Base-by-base conservation (phyloP, 2,329 filamentous ascomycete genomes). In the Magnaporthiopsis incrustans region DNA sequence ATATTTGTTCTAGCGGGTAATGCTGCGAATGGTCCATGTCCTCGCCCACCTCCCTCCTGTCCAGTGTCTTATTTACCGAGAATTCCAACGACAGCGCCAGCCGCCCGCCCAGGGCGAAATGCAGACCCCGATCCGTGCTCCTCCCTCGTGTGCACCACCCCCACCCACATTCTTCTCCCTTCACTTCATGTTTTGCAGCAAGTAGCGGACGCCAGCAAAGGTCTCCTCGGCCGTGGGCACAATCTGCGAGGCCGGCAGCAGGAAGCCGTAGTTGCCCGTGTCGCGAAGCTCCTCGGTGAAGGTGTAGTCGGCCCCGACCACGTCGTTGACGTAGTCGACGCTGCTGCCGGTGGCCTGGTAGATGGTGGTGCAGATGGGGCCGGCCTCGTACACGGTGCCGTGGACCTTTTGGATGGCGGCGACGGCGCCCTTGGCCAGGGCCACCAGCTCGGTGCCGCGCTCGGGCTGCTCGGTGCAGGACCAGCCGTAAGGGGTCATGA, bases 401-500 rank as follows among this genome's bases (percentile, higher is more conserved):
- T 79, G 74, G 22, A 79, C 73, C 1, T 70, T 68, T 27, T 69
- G 74, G 69, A 89, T 82, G 27, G 84, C 85, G 2, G 78, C 75
- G 22, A 81, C 79, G 7, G 79, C 77, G 8, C 77, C 78, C 18
- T 71, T 69, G 3, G 83, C 81, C 0, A 89, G 77, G 0, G 73
- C 71, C 67, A 81, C 76, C 66, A 85, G 79, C 63, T 80, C 75
- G 10, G 76, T 70, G 64, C 82, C 74, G 66, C 84, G 81, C 62
- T 77, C 73, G 6, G 81, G 71, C 15, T 75, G 71, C 22, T 72
- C 76, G 27, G 73, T 75, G 76, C 85, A 88, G 4, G 80, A 81
- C 74, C 86, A 88, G 50, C 85, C 85, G 69, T 87, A 88, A 1
- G 83, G 86, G 84, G 76, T 86, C 65, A 85, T 78, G 65, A 88